Conservation (phyloP, 2,329 filamentous ascomycete species). For the Graphiopsis chlorocephala region DNA sequence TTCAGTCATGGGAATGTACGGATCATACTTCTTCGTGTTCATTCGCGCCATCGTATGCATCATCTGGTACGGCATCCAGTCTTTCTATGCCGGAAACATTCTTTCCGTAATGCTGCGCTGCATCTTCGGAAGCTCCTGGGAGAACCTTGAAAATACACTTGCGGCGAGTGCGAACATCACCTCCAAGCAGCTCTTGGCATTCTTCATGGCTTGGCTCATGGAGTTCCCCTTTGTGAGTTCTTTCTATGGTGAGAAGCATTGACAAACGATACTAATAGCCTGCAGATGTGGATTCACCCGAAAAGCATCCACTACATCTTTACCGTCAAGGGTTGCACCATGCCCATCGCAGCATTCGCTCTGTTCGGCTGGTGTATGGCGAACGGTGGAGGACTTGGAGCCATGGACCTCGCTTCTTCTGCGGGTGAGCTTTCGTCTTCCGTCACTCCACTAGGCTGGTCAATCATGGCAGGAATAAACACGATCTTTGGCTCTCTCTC, state of each 20-base stretch:
- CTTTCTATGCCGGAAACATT: slow-evolving; percentile 25
- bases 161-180: slow-evolving; percentile 33
- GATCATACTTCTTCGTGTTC: slow-evolving; percentile 44
- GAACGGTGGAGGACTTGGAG: slow-evolving; percentile 31
- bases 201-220: slow-evolving; percentile 34
- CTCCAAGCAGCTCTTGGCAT: slow-evolving; percentile 34
- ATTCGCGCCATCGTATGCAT: slow-evolving; percentile 41
- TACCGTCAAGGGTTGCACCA: slow-evolving; percentile 43
- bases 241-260: too few species aligned
- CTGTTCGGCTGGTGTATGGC: slow-evolving; percentile 39
- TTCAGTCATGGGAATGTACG: slow-evolving; percentile 44
- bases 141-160: slow-evolving; percentile 32
- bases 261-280: slow-evolving; percentile 21
- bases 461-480: slow-evolving; percentile 43
- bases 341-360: slow-evolving; percentile 35
- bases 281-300: slow-evolving; percentile 46
- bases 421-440: slow-evolving; percentile 15
- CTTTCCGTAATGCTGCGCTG: slow-evolving; percentile 29
- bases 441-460: slow-evolving; percentile 35
- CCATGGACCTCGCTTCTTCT: slow-evolving; percentile 50
- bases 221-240: slow-evolving; percentile 32
- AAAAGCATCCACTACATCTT: slow-evolving; percentile 39
- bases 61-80: slow-evolving; percentile 39
- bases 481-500: slow-evolving; percentile 43
- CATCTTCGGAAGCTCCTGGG: slow-evolving; percentile 40